Conservation (phyloP, 371 early-diverging fungal species). For the Neoconidiobolus thromboides region DNA sequence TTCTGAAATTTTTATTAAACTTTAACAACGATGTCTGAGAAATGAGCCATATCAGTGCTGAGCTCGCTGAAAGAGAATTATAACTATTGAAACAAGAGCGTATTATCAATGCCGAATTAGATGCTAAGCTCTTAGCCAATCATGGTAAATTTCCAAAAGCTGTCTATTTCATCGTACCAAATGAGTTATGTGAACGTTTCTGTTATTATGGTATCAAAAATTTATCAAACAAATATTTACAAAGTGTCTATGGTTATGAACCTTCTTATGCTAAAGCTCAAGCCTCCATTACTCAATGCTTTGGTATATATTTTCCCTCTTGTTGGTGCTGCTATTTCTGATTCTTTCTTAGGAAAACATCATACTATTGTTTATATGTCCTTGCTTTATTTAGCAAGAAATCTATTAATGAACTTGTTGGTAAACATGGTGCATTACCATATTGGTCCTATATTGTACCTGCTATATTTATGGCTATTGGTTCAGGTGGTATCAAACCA, state of each 20-base stretch:
- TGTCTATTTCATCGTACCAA: constrained; percentile 10
- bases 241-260: constrained; percentile 10
- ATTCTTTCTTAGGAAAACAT: constrained; percentile 42
- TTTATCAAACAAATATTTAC: constrained; percentile 11
- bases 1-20: too few species aligned
- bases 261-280: constrained; percentile 10
- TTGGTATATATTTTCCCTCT: constrained; percentile 41
- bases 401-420: background rate
- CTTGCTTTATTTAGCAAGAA: constrained; percentile 1
- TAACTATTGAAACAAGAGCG: background rate
- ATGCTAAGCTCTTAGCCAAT: background rate
- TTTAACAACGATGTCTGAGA: too few species aligned
- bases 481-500: constrained; percentile 27
- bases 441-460: constrained; percentile 1
- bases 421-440: background rate
- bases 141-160: constrained; percentile 7
- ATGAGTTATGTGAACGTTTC: constrained; percentile 14
- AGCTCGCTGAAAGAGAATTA: constrained; percentile 1
- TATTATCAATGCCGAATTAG: constrained; percentile 6
- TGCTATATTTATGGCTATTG: constrained; percentile 8
- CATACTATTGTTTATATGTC: constrained; percentile 27
- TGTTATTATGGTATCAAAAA: constrained; percentile 8
- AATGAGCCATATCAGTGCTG: too few species aligned
- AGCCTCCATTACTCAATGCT: constrained; percentile 26
- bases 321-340: constrained; percentile 39